Conservation (phyloP, 2,329 filamentous ascomycete species). For the Epichloe bromicola region DNA sequence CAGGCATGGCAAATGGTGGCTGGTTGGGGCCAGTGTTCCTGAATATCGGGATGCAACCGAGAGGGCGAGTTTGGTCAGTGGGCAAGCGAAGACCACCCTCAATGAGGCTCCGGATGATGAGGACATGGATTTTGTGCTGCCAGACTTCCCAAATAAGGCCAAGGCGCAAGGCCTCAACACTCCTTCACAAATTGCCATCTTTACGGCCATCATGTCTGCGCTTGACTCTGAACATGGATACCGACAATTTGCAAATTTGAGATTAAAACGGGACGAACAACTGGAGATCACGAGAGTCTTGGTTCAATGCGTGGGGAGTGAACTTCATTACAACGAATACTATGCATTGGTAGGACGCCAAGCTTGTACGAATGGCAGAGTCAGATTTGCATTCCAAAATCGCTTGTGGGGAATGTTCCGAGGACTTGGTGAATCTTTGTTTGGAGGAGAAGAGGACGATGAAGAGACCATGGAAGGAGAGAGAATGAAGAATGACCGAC, state of each 20-base stretch:
- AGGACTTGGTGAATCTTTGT: conserved; percentile 67
- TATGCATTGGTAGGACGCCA: conserved; percentile 76
- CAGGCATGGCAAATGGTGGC: conserved; percentile 94
- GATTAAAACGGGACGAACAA: conserved; percentile 74
- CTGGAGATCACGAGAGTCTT: conserved; percentile 79
- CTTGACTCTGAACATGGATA: conserved; percentile 76
- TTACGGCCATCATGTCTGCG: conserved; percentile 78
- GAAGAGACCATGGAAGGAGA: conserved; percentile 37
- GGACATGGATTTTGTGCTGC: conserved; percentile 36
- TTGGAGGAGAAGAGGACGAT: conserved; percentile 49
- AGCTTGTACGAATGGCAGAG: conserved; percentile 60
- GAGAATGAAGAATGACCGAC: conserved; percentile 33
- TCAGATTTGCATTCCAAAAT: conserved; percentile 78
- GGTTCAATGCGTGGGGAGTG: conserved; percentile 73
- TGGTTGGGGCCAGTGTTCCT: conserved; percentile 87
- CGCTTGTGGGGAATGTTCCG: conserved; percentile 78
- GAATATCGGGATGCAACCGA: conserved; percentile 15
- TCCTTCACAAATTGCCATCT: conserved; percentile 77
- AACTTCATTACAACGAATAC: conserved; percentile 80
- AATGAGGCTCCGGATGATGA: conserved; percentile 26
- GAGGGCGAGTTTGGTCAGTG: conserved; percentile 10
- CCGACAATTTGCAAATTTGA: conserved; percentile 64
- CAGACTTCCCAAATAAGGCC: conserved; percentile 62
- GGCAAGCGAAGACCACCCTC: conserved; percentile 8
- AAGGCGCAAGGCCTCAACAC: conserved; percentile 77